Evolutionary conservation across 1,284 basidiomycete genomes (phyloP), one percentile per base, ranked within the genome.

Genomic region (Ganoderma resinaceum): DNA sequence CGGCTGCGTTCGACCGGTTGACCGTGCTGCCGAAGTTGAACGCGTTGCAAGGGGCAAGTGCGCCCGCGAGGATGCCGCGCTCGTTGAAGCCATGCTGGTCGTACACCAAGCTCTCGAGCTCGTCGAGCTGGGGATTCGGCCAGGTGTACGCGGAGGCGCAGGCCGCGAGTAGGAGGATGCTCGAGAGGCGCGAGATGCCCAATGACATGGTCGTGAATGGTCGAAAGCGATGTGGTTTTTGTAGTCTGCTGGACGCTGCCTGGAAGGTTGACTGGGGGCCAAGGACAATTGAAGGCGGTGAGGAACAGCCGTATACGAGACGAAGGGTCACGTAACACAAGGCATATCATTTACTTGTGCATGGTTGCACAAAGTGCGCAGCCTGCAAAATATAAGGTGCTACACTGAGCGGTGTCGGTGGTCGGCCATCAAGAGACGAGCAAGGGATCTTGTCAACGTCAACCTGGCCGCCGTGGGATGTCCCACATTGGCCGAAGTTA

Each of bases 41-140:
- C 18, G 35, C 40, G 40, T 52, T 42, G 65, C 61, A 63, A 16
- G 58, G 62, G 8, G 4, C 12, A 23, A 53, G 42, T 16, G 33
- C 40, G 35, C 55, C 62, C 2, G n/a, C 61, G 16, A 63, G 65
- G 35, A 66, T 55, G 7, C 61, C 53, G 53, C 46, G 35, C 37
- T 35, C 35, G 65, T 66, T 66, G 61, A 31, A 70, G 2, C 65
- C 68, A 12, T 38, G 35, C 18, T 66, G 62, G 59, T 66, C 65
- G 42, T 63, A 70, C 5, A 66, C 6, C 20, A 60, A 38, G n/a
- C 53, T 46, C 49, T 70, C 65, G 35, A 66, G 62, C 57, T 63
- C 68, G 53, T 70, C 68, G 35, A 70, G 68, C 62, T 66, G 52
- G 20, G 68, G 68, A 37, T 63, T 58, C 12, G 68, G 68, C 68